These are phyloP conservation scores for Populus hybrid DNA, from an alignment of 441 rosid species.

Conservation along the genomic window DNA sequence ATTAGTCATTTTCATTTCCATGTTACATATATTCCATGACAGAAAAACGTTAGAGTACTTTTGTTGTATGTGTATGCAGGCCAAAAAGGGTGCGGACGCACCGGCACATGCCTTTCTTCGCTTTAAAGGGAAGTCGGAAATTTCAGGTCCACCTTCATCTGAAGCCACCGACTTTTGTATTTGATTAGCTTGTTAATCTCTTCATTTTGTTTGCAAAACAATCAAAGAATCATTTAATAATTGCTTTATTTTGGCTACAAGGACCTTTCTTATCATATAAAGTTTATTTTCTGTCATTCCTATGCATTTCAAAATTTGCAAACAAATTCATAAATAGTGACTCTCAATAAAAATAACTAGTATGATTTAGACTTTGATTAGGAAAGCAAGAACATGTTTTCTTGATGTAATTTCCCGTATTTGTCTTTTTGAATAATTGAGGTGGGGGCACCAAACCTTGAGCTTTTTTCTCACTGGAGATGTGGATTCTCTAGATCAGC, in stretches of 20 bases:
- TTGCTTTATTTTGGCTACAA: not conserved
- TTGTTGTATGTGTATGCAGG: not conserved
- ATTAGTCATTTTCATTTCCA: not conserved
- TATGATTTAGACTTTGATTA: not conserved
- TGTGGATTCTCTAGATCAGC: not conserved
- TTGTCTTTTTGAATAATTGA: not conserved
- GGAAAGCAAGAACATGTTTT: not conserved
- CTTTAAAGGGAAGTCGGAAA: slow-evolving; percentile 8
- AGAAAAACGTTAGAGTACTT: not conserved
- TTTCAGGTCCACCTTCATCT: not conserved
- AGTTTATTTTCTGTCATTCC: not conserved
- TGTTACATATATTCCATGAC: not conserved
- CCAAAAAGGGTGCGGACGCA: not conserved
- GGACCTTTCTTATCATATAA: not conserved
- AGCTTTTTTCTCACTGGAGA: not conserved
- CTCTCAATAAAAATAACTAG: not conserved
- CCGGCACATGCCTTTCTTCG: not conserved
- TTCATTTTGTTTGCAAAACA: not conserved
- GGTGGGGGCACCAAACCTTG: slow-evolving; percentile 4
- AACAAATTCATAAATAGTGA: not conserved
- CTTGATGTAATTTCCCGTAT: not conserved
- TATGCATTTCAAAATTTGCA: not conserved
- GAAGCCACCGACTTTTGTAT: slow-evolving; percentile 2
- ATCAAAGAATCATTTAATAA: not conserved
- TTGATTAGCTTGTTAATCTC: not conserved